Base-by-base conservation (phyloP, 202 grass and related monocot species). In the Zizania palustris region DNA sequence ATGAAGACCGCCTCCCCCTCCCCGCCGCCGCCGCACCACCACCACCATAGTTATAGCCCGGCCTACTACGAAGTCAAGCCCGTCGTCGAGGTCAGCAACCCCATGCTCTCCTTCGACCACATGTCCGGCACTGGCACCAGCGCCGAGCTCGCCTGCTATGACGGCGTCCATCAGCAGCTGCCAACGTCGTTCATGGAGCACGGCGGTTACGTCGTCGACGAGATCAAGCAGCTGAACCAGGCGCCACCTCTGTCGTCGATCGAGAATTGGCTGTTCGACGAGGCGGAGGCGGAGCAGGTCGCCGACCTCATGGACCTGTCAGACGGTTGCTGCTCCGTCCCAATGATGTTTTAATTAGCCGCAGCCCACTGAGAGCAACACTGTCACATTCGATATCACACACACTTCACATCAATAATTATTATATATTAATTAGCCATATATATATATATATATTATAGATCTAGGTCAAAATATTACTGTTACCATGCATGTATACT, bases 191-290 rank as follows among this genome's bases (percentile, higher is more conserved):
- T 80, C 46, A 45, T 78, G 83, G 82, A 37, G 10, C 28, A 57
- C 4, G 18, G 22, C 20, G 20, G 53, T 16, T 51, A 71, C 62
- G 5, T 14, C 68, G 3, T 21, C 13, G 59, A 83, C 3, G 12
- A 65, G 72, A 11, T 56, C 53, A 18, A 73, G 74, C 60, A 57
- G 21, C 79, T 73, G 18, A 77, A 46, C 15, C 86, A 84, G 13
- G 42, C 76, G 20, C 80, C 79, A 16, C 83, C 88, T 0, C 70
- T 97, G 77, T 88, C 75, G 48, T 71, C 88, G 36, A 86, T 97
- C 12, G 94, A 97, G 86, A 86, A 92, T 72, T 97, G 94, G 94
- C 69, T 97, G 43, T 65, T 97, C 20, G 91, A 97, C 3, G 94
- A 97, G 48, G 69, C 83, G 5, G 69, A 80, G 5, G 63, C 73